Evolutionary conservation across 75 land plant genomes (phyloP).

Genomic region (Picea glauca): DNA sequence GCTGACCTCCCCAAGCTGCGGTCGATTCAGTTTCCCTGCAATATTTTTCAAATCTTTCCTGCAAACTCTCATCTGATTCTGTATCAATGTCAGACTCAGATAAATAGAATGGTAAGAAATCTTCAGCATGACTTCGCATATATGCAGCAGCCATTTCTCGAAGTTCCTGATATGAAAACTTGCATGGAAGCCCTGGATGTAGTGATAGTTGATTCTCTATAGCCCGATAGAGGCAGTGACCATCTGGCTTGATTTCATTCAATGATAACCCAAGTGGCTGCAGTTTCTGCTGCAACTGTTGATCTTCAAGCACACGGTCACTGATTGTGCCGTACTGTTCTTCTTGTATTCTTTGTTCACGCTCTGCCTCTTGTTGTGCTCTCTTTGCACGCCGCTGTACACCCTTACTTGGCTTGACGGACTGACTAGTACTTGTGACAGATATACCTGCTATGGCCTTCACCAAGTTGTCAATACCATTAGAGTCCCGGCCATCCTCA

Average conservation of each 20-base stretch:
- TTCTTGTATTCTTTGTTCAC: slow-evolving; percentile 86
- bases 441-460: slow-evolving; percentile 88
- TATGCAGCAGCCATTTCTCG: slow-evolving; percentile 77
- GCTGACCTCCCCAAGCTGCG: slow-evolving; percentile 95
- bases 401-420: slow-evolving; percentile 56
- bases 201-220: slow-evolving; percentile 81
- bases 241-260: slow-evolving; percentile 95
- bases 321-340: slow-evolving; percentile 70
- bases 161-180: slow-evolving; percentile 60
- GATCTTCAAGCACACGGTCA: slow-evolving; percentile 63
- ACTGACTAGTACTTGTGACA: slow-evolving; percentile 25
- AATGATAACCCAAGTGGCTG: slow-evolving; percentile 69
- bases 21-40: slow-evolving; percentile 85
- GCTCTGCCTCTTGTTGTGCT: slow-evolving; percentile 85
- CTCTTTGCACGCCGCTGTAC: slow-evolving; percentile 63
- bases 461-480: slow-evolving; percentile 52
- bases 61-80: slow-evolving; percentile 23
- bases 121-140: slow-evolving; percentile 63
- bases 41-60: slow-evolving; percentile 68
- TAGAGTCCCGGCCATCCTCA: slow-evolving; percentile 25
- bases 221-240: slow-evolving; percentile 91
- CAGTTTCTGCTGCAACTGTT: slow-evolving; percentile 57
- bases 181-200: slow-evolving; percentile 37
- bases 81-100: slow-evolving; percentile 48
- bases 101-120: slow-evolving; percentile 78